Conservation (phyloP, 2,329 filamentous ascomycete genomes). For the Didymella glomerata region DNA sequence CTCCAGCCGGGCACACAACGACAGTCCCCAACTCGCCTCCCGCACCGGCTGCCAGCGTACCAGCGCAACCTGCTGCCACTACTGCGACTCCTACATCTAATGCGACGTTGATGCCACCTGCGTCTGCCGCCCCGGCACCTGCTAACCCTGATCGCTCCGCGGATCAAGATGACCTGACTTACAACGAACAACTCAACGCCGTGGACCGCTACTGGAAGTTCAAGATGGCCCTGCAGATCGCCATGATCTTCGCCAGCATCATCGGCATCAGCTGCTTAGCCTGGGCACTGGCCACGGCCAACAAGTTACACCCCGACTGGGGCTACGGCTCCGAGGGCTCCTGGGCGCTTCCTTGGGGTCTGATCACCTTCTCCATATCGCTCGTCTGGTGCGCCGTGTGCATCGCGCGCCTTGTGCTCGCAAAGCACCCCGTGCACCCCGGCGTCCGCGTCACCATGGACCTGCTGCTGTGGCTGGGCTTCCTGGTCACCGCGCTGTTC, state of each 20-base stretch:
- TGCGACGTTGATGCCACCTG: slow-evolving; percentile 2
- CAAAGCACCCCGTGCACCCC: slow-evolving; percentile 44
- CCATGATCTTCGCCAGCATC: slow-evolving; percentile 36
- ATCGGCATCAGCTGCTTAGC: slow-evolving; percentile 46
- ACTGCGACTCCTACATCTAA: not conserved
- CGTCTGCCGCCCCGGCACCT: not conserved
- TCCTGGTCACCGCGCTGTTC: slow-evolving; percentile 41
- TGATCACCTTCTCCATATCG: slow-evolving; percentile 44
- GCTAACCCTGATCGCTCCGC: slow-evolving; percentile 10
- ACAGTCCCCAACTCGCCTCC: not conserved
- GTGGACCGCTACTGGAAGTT: slow-evolving; percentile 45
- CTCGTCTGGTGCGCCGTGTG: slow-evolving; percentile 43
- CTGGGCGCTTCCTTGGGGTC: slow-evolving; percentile 29
- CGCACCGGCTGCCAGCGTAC: not conserved
- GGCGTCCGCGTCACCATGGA: slow-evolving; percentile 48
- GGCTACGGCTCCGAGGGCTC: slow-evolving; percentile 27
- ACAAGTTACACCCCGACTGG: slow-evolving; percentile 4
- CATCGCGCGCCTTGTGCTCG: slow-evolving; percentile 37
- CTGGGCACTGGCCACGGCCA: slow-evolving; percentile 28
- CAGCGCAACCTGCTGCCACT: not conserved
- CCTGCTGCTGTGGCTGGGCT: slow-evolving; percentile 48
- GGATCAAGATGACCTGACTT: slow-evolving; percentile 18
- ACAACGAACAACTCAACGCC: slow-evolving; percentile 38
- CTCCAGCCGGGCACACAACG: slow-evolving; percentile 12
- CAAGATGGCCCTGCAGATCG: slow-evolving; percentile 36